Conservation (phyloP, 73 alveolate genomes). For the Paramecium sonneborni region DNA sequence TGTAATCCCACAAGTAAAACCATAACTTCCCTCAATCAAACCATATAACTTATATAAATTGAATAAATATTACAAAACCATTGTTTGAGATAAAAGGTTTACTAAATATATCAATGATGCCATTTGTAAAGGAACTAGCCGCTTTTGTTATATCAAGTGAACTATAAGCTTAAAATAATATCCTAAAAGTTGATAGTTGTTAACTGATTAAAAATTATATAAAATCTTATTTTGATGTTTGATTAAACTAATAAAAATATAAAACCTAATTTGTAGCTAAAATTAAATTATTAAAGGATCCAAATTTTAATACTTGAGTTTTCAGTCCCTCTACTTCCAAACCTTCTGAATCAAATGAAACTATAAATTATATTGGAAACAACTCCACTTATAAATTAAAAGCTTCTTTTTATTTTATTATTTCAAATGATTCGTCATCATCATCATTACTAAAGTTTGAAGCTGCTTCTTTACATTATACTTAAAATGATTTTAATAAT, state of each 20-base stretch:
- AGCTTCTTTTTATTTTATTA: background rate
- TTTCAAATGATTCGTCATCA: background rate
- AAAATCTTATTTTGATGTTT: background rate
- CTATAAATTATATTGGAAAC: background rate
- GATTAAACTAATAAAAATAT: background rate
- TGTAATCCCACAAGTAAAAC: constrained; percentile 1
- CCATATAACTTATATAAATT: background rate
- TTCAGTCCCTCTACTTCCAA: background rate
- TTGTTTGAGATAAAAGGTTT: background rate
- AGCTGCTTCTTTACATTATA: background rate
- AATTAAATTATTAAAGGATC: background rate
- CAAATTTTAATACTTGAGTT: background rate
- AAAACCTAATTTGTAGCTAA: background rate
- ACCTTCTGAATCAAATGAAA: constrained; percentile 8
- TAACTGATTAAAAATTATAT: background rate
- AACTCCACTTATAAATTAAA: background rate
- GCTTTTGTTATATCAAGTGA: background rate
- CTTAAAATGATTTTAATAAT: background rate
- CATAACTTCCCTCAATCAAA: background rate
- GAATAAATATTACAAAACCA: background rate
- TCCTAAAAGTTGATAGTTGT: background rate
- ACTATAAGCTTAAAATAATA: background rate
- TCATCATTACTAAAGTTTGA: background rate
- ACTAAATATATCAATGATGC: background rate
- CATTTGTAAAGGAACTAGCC: constrained; percentile 7